These are phyloP conservation scores for Tulasnella sp. DNA, from an alignment of 768 basidiomycete species.

Conservation along the genomic window DNA sequence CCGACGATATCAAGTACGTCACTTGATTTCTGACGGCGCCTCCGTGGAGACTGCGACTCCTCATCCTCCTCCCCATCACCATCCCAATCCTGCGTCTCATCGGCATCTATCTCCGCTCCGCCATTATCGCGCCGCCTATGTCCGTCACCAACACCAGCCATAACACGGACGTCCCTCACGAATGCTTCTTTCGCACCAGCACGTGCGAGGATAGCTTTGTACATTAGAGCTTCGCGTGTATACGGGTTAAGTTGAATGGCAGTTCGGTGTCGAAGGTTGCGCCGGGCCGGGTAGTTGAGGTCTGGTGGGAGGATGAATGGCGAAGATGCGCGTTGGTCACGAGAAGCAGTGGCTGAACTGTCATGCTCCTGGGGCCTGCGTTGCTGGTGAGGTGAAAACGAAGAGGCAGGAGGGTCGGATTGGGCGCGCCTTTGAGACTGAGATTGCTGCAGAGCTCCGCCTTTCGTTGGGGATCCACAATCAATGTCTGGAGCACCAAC, in stretches of 20 bases:
- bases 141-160: background rate
- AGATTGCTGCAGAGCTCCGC: background rate
- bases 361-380: too few species aligned
- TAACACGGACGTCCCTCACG: slow-evolving; percentile 33
- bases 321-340: background rate
- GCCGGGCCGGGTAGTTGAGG: slow-evolving; percentile 9
- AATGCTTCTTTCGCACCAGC: slow-evolving; percentile 41
- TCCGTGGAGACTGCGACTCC: background rate
- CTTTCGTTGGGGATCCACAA: background rate
- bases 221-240: slow-evolving; percentile 9
- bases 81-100: slow-evolving; percentile 4
- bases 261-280: slow-evolving; percentile 47
- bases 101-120: background rate
- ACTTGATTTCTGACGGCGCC: background rate
- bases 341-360: too few species aligned
- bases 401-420: background rate
- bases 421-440: background rate
- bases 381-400: slow-evolving; percentile 4
- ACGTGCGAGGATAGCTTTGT: background rate
- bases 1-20: background rate
- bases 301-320: background rate
- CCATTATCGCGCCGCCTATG: slow-evolving; percentile 4
- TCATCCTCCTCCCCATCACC: slow-evolving; percentile 10
- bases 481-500: background rate
- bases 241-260: slow-evolving; percentile 53